Conservation (phyloP, 2,329 filamentous ascomycete genomes). For the Hypoxylon sp. region DNA sequence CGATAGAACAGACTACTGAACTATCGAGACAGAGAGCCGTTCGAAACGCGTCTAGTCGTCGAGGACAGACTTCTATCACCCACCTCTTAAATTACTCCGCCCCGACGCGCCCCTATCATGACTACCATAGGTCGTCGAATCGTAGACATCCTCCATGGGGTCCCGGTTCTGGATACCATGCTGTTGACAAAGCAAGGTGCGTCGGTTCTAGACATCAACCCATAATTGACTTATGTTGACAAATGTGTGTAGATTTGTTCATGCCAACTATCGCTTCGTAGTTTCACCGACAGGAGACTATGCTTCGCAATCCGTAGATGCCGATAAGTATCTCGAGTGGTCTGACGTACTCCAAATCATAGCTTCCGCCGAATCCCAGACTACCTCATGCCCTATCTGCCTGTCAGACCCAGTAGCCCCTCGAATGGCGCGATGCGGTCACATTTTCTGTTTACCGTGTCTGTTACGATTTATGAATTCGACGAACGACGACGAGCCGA, state of each 20-base stretch:
- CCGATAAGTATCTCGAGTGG: conserved; percentile 94
- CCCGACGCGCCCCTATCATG: conserved; percentile 77
- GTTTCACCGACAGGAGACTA: conserved; percentile 88
- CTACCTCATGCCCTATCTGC: conserved; percentile 93
- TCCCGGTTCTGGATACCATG: conserved; percentile 88
- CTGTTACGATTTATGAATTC: conserved; percentile 96
- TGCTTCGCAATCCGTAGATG: conserved; percentile 82
- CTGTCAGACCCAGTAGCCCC: conserved; percentile 93
- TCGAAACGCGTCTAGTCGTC: conserved; percentile 75
- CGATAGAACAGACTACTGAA: conserved; percentile 12
- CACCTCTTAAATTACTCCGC: conserved; percentile 94
- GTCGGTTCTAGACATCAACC: conserved; percentile 46
- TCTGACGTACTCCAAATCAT: conserved; percentile 90
- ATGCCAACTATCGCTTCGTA: conserved; percentile 98
- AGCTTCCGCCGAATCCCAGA: conserved; percentile 89
- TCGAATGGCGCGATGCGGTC: conserved; percentile 96
- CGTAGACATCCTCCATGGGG: conserved; percentile 86
- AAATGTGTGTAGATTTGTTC: conserved; percentile 76
- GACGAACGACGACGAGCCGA: conserved; percentile 76
- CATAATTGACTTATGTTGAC: conserved; percentile 26
- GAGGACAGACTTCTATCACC: conserved; percentile 96
- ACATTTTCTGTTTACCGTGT: conserved; percentile 96
- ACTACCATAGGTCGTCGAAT: conserved; percentile 69
- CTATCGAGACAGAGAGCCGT: conserved; percentile 60
- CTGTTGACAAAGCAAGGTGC: conserved; percentile 89